Conservation (phyloP, 495 filamentous ascomycete genomes). For the Lasiosphaeria hispida region DNA sequence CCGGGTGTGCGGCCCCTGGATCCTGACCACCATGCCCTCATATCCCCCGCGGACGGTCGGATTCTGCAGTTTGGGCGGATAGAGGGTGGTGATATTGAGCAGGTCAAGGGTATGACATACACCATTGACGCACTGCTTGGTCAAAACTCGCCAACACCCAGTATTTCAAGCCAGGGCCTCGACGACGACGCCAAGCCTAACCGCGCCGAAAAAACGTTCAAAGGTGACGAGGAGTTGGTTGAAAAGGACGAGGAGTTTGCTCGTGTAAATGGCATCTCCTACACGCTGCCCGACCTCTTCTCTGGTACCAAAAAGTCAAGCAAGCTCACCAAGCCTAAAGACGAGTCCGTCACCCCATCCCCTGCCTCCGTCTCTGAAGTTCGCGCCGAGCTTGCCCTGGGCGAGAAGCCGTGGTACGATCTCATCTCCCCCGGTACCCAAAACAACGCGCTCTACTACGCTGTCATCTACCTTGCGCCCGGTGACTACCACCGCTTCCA, state of each 20-base stretch:
- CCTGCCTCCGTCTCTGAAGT: constrained; percentile 75
- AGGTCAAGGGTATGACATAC: constrained; percentile 98
- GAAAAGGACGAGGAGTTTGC: constrained; percentile 87
- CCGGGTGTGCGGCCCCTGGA: constrained; percentile 87
- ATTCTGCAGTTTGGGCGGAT: constrained; percentile 92
- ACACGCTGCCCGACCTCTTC: constrained; percentile 85
- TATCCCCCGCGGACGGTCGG: constrained; percentile 86
- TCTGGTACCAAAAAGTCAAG: constrained; percentile 58
- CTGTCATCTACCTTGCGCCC: constrained; percentile 95
- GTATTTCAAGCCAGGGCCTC: constrained; percentile 32
- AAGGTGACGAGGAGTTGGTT: constrained; percentile 61
- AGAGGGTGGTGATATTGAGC: constrained; percentile 90
- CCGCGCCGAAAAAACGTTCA: constrained; percentile 16
- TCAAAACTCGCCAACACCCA: constrained; percentile 49
- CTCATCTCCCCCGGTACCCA: constrained; percentile 55
- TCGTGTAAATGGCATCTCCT: constrained; percentile 92
- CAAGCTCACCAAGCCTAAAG: constrained; percentile 38
- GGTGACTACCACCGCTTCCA: constrained; percentile 99
- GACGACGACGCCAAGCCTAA: constrained; percentile 20
- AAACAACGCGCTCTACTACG: constrained; percentile 80
- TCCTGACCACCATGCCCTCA: constrained; percentile 68
- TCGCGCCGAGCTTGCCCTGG: constrained; percentile 73
- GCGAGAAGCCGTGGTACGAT: constrained; percentile 75
- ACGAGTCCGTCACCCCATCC: constrained; percentile 54
- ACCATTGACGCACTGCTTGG: constrained; percentile 90